phyloP scores from a whole-genome alignment of 176 grass and related monocot species.

The Zea mays region DNA sequence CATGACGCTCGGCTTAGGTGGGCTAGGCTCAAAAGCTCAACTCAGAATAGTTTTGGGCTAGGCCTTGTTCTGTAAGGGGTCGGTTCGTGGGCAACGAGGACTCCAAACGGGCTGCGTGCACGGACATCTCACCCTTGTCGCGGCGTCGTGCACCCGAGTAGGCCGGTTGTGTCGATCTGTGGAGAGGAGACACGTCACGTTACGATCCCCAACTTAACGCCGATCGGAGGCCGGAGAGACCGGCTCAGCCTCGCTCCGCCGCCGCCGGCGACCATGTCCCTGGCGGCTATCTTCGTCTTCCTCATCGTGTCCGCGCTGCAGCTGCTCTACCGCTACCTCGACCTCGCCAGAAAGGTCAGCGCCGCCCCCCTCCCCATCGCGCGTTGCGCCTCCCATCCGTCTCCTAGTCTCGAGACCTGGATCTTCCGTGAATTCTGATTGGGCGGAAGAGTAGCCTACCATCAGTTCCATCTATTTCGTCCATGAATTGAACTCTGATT shows the following conservation, averaged over 20 bases:
- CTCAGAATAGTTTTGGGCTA: neutral
- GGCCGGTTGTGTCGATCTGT: neutral
- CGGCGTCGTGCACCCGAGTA: neutral
- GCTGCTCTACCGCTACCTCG: conserved; percentile 58
- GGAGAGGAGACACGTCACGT: neutral
- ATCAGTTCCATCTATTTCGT: neutral
- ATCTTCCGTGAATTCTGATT: conserved; percentile 19
- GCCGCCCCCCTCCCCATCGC: neutral
- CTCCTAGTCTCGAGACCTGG: neutral
- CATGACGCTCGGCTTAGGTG: neutral
- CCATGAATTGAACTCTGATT: neutral
- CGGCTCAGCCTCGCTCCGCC: conserved; percentile 1
- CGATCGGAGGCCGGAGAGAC: conserved; percentile 10
- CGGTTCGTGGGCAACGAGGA: neutral
- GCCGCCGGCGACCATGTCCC: conserved; percentile 51
- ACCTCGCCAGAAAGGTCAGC: conserved; percentile 72
- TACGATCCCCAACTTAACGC: neutral
- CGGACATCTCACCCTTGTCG: neutral
- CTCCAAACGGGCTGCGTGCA: neutral
- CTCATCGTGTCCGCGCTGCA: conserved; percentile 68
- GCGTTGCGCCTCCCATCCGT: neutral
- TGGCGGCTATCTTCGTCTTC: conserved; percentile 67
- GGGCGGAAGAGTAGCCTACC: neutral
- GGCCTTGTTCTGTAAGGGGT: neutral
- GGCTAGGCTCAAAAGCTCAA: neutral